Percentiles rank a stretch among this genome's conserved stretches.
Conservation (phyloP, 768 basidiomycete species). For the Strobilomyces echinocephalus region DNA sequence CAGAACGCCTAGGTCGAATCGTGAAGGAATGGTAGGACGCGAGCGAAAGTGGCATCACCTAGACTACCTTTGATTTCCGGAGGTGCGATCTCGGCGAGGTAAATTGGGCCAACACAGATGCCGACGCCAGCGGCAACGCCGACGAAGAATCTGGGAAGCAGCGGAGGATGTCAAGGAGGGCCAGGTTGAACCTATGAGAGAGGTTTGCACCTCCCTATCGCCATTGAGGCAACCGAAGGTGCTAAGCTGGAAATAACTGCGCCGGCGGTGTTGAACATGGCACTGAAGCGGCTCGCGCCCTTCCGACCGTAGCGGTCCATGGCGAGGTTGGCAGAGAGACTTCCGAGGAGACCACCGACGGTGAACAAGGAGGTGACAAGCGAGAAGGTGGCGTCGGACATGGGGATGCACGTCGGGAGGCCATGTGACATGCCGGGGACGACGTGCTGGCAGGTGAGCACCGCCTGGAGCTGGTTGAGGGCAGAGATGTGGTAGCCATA, state of each 20-base stretch:
- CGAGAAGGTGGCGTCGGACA: slow-evolving; percentile 75
- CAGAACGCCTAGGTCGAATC: slow-evolving; percentile 52
- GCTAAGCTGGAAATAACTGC: slow-evolving; percentile 64
- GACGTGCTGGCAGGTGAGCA: slow-evolving; percentile 60
- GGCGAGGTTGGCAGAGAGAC: slow-evolving; percentile 57
- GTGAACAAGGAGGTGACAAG: slow-evolving; percentile 83
- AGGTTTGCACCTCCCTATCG: slow-evolving; percentile 59
- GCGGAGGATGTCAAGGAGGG: background rate
- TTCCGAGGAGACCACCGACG: slow-evolving; percentile 80
- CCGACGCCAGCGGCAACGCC: slow-evolving; percentile 72
- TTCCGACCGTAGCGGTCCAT: slow-evolving; percentile 73
- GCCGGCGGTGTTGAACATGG: slow-evolving; percentile 53
- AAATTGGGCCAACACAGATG: slow-evolving; percentile 77
- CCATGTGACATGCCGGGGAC: slow-evolving; percentile 25
- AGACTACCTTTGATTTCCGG: slow-evolving; percentile 67
- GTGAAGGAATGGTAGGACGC: background rate
- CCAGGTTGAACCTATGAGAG: background rate
- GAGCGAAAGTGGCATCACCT: slow-evolving; percentile 39
- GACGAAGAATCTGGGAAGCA: slow-evolving; percentile 47
- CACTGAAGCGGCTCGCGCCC: slow-evolving; percentile 57
- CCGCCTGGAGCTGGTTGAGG: slow-evolving; percentile 82
- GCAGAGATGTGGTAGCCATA: slow-evolving; percentile 94
- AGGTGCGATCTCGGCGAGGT: slow-evolving; percentile 82
- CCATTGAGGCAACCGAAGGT: slow-evolving; percentile 48
- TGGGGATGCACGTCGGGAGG: slow-evolving; percentile 72